These are phyloP conservation scores for Corchorus capsularis DNA, from an alignment of 345 rosid species.

Conservation along the genomic window DNA sequence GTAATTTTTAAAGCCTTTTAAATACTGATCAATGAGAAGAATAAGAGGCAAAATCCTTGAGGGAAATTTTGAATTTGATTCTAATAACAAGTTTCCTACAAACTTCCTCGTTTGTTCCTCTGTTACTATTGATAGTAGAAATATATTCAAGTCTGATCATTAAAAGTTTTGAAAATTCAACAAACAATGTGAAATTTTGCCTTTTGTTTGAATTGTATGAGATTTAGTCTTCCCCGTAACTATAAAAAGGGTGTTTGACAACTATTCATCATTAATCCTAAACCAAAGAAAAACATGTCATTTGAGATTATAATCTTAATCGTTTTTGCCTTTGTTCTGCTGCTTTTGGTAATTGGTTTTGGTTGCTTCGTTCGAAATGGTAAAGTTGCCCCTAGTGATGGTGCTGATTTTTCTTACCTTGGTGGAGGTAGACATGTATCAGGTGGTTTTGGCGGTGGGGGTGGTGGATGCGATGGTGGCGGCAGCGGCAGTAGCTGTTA, in stretches of 20 bases:
- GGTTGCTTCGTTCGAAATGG: not conserved
- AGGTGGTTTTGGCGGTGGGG: not conserved
- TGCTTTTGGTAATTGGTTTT: constrained; percentile 1
- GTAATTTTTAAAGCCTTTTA: no score
- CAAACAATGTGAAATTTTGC: not conserved
- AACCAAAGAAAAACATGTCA: not conserved
- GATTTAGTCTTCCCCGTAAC: not conserved
- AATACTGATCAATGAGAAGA: no score
- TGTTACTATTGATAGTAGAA: not conserved
- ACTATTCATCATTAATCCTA: not conserved
- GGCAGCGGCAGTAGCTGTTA: not conserved
- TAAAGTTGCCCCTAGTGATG: not conserved
- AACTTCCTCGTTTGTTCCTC: not conserved
- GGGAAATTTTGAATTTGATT: no score
- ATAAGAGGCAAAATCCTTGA: no score
- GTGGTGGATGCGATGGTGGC: not conserved
- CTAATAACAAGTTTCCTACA: not conserved
- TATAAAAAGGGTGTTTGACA: not conserved
- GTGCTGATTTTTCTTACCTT: not conserved
- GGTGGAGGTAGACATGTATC: not conserved
- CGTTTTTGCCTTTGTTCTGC: not conserved
- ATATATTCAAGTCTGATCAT: not conserved
- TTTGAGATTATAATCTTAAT: not conserved
- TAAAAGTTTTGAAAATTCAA: not conserved
- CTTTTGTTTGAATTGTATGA: not conserved